A percentile compares a stretch with the other conserved stretches of the same genome.
Conservation (phyloP, 148 eudicot species). For the Rhododendron kiyosumense region DNA sequence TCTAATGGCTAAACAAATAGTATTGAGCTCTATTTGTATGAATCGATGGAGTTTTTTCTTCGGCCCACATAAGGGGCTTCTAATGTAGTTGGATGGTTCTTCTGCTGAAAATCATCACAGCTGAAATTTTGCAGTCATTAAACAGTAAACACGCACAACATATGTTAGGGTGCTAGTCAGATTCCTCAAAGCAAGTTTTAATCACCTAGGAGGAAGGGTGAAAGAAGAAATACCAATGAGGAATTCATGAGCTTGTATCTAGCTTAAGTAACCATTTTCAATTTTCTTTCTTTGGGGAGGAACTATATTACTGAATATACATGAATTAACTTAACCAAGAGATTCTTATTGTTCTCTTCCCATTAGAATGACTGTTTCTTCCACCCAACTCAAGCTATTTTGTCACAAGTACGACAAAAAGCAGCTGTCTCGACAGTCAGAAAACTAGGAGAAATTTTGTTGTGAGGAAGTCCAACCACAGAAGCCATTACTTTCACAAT, state of each 20-base stretch:
- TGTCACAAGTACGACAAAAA: neutral
- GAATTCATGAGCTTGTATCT: neutral
- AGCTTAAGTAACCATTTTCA: neutral
- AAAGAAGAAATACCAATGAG: neutral
- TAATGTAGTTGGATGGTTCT: neutral
- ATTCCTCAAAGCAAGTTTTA: neutral
- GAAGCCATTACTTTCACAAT: neutral
- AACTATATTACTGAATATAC: neutral
- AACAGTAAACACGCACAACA: neutral
- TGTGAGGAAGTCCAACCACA: neutral
- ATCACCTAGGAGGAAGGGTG: neutral
- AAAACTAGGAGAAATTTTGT: neutral
- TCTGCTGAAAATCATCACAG: neutral
- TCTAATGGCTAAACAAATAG: neutral
- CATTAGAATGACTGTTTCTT: neutral
- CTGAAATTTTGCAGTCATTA: neutral
- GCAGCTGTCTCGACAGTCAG: neutral
- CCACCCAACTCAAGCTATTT: neutral
- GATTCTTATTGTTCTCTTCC: neutral
- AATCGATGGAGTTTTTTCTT: neutral
- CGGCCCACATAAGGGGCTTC: neutral
- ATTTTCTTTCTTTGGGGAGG: neutral
- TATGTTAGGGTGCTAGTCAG: neutral
- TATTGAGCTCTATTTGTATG: neutral
- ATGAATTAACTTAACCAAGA: neutral